phyloP scores from a whole-genome alignment of 805 yeast species.

The Danielia oregonensis region DNA sequence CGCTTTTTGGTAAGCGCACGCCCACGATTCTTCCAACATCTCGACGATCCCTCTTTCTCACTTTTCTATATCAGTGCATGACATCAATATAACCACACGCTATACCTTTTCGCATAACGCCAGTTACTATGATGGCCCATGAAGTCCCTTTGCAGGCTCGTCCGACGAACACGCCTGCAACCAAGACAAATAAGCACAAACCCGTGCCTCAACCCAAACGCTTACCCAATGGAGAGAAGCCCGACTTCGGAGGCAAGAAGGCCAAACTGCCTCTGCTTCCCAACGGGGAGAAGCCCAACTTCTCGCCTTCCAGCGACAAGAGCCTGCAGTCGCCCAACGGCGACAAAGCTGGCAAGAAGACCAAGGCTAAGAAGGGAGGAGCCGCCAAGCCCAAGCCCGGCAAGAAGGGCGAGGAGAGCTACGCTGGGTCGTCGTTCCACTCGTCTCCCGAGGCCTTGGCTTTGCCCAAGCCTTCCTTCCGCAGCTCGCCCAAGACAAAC shows the following conservation, averaged over 20 bases:
- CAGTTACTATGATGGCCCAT: constrained; percentile 20
- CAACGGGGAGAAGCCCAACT: constrained; percentile 23
- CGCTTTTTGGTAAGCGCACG: too few relatives aligned
- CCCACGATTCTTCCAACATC: too few relatives aligned
- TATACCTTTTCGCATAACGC: constrained; percentile 28
- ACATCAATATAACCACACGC: constrained; percentile 20
- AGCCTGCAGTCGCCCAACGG: constrained; percentile 1
- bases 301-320: constrained; percentile 11
- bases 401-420: constrained; percentile 28
- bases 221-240: constrained; percentile 30
- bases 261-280: constrained; percentile 16
- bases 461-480: constrained; percentile 53
- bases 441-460: constrained; percentile 54
- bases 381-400: constrained; percentile 1
- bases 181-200: constrained; percentile 13
- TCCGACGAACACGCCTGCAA: constrained; percentile 11
- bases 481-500: constrained; percentile 19
- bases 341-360: constrained; percentile 1
- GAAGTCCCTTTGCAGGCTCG: constrained; percentile 29
- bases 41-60: too few relatives aligned
- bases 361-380: constrained; percentile 4
- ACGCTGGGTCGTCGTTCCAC: constrained; percentile 57
- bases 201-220: constrained; percentile 14
- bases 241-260: constrained; percentile 17
- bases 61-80: neutral